phyloP scores from a whole-genome alignment of 805 yeast species.

The Wickerhamomyces subpelliculosus region DNA sequence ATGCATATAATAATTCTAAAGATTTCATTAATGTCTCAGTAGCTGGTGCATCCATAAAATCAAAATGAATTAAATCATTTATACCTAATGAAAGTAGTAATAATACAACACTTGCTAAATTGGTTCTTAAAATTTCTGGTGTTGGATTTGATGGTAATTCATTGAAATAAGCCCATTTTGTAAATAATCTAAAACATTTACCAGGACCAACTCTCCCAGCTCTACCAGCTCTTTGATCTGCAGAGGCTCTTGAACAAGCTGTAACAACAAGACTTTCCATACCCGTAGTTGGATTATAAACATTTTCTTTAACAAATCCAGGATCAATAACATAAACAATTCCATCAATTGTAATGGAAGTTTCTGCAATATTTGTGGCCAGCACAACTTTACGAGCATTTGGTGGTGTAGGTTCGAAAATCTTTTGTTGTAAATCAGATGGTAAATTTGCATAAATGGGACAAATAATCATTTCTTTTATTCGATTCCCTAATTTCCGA shows the following conservation, averaged over 20 bases:
- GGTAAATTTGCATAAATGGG: slow-evolving; percentile 93
- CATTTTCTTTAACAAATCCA: slow-evolving; percentile 89
- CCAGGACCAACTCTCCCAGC: slow-evolving; percentile 99
- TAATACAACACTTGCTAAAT: slow-evolving; percentile 69
- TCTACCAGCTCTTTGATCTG: slow-evolving; percentile 95
- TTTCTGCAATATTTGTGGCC: slow-evolving; percentile 96
- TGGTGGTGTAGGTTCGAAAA: slow-evolving; percentile 83
- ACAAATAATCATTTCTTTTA: slow-evolving; percentile 57
- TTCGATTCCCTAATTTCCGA: slow-evolving; percentile 45
- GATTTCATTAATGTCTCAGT: slow-evolving; percentile 66
- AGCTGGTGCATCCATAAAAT: slow-evolving; percentile 88
- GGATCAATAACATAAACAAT: slow-evolving; percentile 91
- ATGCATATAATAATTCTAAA: slow-evolving; percentile 71
- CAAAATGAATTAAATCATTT: slow-evolving; percentile 73
- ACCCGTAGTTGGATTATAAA: slow-evolving; percentile 79
- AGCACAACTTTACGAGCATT: slow-evolving; percentile 78
- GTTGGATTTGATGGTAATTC: slow-evolving; percentile 76
- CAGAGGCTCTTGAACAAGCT: slow-evolving; percentile 92
- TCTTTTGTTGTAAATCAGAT: slow-evolving; percentile 68
- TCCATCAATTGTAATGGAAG: slow-evolving; percentile 95
- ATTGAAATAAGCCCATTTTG: slow-evolving; percentile 71
- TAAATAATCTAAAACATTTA: slow-evolving; percentile 82
- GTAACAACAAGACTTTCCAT: slow-evolving; percentile 82
- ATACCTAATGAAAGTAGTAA: slow-evolving; percentile 79
- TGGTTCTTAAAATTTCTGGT: slow-evolving; percentile 89